Evolutionary conservation across 108 stramenopile species (phyloP), one percentile per base, ranked within the genome.

Genomic region (Mediolabrus comicus): DNA sequence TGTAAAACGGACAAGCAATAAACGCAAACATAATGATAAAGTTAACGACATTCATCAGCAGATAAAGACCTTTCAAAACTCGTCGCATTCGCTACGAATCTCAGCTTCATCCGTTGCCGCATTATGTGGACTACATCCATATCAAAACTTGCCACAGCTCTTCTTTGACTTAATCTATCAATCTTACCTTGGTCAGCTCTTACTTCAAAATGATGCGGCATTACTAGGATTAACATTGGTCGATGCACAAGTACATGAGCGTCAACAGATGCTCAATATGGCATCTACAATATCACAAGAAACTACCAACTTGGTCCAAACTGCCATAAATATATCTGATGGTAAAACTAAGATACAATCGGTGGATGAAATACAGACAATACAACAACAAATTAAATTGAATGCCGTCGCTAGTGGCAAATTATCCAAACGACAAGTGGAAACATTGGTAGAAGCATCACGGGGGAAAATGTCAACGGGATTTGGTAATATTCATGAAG

Each of bases 401-500:
- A 53, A 85, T 8, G 84, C 83, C 0, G 66, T 74, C 9, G 49
- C 67, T 36, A 53, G 55, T 17, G 84, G 78, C 12, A 78, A 72
- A 32, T 53, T 92, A 49, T 55, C 69, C 0, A 19, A 32, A 32
- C 34, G 29, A 6, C 84, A 94, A 71, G 49, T 86, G 0, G 63
- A 76, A 12, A 29, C 22, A 10, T 62, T 94, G 33, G 38, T 84
- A 38, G 81, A 89, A 46, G 74, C 76, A 7, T 57, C 79, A 3
- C 77, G 83, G 51, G 58, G 80, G 10, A 57, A 69, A 53, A 75
- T 94, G 10, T 60, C 75, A 52, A 94, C 89, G 0, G 83, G 86
- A 17, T 91, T 84, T 67, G 92, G 92, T 2, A 86, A 69, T 5
- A 26, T 26, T 30, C 87, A 90, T 67, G 92, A 94, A 76, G 69